Evolutionary conservation across 139 green algal genomes (phyloP).

Genomic region (Yamagishiella unicocca): DNA sequence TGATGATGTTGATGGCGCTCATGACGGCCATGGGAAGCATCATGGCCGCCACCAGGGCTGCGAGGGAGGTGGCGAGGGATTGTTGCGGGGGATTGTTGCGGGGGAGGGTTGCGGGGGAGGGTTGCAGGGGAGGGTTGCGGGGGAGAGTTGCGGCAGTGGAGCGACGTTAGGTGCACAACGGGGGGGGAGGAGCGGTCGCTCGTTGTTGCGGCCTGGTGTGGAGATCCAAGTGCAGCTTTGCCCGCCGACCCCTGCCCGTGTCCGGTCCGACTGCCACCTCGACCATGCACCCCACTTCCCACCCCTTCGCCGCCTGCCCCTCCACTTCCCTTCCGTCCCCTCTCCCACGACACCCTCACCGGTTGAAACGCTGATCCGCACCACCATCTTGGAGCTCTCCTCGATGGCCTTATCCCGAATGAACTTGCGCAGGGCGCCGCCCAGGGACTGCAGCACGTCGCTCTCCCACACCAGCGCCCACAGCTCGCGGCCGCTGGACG

Average conservation of each 20-base stretch:
- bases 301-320: background rate
- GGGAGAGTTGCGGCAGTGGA: background rate
- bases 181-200: too few species aligned
- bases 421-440: conserved; percentile 59
- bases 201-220: too few species aligned
- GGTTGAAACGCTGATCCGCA: conserved; percentile 64
- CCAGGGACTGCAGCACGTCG: conserved; percentile 72
- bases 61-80: background rate
- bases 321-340: background rate
- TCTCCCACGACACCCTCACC: background rate
- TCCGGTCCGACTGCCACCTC: too few species aligned
- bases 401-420: conserved; percentile 58
- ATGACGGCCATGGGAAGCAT: conserved; percentile 62
- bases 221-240: too few species aligned
- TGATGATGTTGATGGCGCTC: conserved; percentile 60
- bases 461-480: conserved; percentile 84
- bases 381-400: conserved; percentile 60
- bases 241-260: too few species aligned
- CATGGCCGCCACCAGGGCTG: conserved; percentile 72
- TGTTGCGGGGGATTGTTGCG: background rate
- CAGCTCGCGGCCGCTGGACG: conserved; percentile 48
- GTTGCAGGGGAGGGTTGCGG: background rate
- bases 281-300: too few species aligned
- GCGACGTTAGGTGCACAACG: too few species aligned
- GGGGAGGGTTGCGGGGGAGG: background rate